These are phyloP conservation scores for Sarocladium kiliense DNA, from an alignment of 2,329 filamentous ascomycete genomes.

Conservation along the genomic window DNA sequence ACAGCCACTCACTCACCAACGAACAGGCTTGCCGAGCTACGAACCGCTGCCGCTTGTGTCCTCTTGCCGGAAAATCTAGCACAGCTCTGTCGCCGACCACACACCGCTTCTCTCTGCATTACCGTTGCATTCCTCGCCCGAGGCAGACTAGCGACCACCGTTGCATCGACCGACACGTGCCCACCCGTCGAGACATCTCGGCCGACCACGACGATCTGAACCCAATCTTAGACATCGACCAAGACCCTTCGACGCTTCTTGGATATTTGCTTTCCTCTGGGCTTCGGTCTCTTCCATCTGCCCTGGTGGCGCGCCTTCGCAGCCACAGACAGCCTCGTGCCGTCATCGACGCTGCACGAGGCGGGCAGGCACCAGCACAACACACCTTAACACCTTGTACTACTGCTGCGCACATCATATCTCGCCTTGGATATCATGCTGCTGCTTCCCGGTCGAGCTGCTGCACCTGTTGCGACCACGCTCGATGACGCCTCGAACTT, in stretches of 20 bases:
- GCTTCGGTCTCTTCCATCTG: too few species aligned
- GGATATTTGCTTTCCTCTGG: background rate
- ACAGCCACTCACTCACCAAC: too few species aligned
- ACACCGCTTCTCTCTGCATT: background rate
- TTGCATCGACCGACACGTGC: conserved; percentile 2
- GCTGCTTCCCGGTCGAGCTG: background rate
- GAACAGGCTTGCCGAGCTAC: too few species aligned
- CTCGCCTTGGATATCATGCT: background rate
- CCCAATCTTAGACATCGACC: conserved; percentile 2
- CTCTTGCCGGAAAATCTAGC: background rate
- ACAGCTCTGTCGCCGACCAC: too few species aligned
- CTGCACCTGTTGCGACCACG: background rate
- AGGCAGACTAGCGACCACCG: background rate
- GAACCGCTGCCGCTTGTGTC: background rate
- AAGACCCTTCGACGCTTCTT: background rate
- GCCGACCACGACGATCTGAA: background rate
- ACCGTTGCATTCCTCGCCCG: background rate
- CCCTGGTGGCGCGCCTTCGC: background rate
- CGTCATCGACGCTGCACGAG: conserved; percentile 7
- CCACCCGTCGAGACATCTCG: background rate
- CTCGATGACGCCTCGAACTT: background rate
- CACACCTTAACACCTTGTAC: background rate
- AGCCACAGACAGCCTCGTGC: conserved; percentile 3
- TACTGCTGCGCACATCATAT: background rate
- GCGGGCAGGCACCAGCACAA: conserved; percentile 1